Conservation (phyloP, 2,329 filamentous ascomycete genomes). For the Sporothrix euskadiensis region DNA sequence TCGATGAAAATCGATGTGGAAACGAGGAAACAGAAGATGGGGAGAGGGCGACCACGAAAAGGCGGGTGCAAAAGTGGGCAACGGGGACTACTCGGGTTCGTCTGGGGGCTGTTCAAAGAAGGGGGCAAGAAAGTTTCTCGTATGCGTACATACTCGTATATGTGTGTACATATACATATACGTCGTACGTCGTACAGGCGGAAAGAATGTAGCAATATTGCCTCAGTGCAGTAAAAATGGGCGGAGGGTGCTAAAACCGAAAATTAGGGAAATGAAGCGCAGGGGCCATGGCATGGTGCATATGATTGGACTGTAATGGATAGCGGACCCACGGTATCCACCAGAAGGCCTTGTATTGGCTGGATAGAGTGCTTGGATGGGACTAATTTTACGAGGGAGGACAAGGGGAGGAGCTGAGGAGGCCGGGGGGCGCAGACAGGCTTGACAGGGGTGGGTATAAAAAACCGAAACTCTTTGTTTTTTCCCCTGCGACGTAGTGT, state of each 20-base stretch:
- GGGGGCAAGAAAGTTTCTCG: background rate
- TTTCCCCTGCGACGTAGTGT: no score
- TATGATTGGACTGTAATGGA: background rate
- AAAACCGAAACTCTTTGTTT: background rate
- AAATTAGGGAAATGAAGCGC: slow-evolving; percentile 26
- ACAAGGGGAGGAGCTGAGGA: background rate
- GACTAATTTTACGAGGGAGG: background rate
- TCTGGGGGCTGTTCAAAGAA: background rate
- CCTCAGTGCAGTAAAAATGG: no score
- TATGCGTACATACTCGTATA: no score
- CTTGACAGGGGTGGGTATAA: background rate
- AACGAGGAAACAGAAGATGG: background rate
- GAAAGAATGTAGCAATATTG: slow-evolving; percentile 7
- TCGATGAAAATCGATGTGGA: slow-evolving; percentile 4
- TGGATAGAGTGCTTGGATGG: background rate
- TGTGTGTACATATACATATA: no score
- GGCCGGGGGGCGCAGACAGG: background rate
- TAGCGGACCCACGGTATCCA: background rate
- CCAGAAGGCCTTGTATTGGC: background rate
- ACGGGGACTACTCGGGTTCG: background rate
- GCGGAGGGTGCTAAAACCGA: background rate
- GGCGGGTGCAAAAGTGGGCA: background rate
- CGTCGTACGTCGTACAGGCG: background rate
- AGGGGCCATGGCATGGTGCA: slow-evolving; percentile 2
- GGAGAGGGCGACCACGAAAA: background rate